Base-by-base conservation (phyloP, 352 stramenopile species). In the Phytophthora idaei region DNA sequence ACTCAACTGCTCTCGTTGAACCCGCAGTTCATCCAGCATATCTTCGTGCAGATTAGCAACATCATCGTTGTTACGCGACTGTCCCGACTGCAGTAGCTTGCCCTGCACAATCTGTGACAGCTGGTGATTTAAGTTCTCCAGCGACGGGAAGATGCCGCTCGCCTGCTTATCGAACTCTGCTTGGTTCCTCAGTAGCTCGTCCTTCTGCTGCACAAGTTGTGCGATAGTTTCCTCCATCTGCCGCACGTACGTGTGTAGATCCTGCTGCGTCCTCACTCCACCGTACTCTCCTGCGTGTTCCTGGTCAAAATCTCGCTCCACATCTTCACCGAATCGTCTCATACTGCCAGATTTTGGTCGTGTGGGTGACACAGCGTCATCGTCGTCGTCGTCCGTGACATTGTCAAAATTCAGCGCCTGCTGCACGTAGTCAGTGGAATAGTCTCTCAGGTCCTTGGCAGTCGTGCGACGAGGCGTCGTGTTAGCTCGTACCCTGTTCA, bases 191-290 rank as follows among this genome's bases (percentile, higher is more conserved):
- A 91, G 36, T 42, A 93, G 45, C 59, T 91, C 85, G 49, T 90
- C 83, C 58, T 90, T 90, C 57, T 93, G 83, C 60, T 90, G 80
- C 54, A 90, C 83, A 21, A 93, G 67, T 67, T 90, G 81, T 14
- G 81, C 81, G 34, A 93, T 90, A 5, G 85, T 93, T 48, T 84
- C 81, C 62, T 93, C 83, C 83, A 93, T 91, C 56, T 93, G 85
- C 57, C 86, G 82, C 51, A 92, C 80, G 61, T 92, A 93, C 44
- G 71, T 90, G 47, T 73, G 78, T 55, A 93, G 67, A 47, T 89
- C 75, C 47, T 85, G 67, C 4, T 78, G 73, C 12, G 79, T 85
- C 37, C 71, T 69, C 2, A 36, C 46, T 11, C 67, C 70, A 15
- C 49, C 62, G 25, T 63, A 68, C 14, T 67, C 52, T 51, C 34